Conservation (phyloP, 1,139 yeast genomes). For the Blastobotrys illinoisensis region DNA sequence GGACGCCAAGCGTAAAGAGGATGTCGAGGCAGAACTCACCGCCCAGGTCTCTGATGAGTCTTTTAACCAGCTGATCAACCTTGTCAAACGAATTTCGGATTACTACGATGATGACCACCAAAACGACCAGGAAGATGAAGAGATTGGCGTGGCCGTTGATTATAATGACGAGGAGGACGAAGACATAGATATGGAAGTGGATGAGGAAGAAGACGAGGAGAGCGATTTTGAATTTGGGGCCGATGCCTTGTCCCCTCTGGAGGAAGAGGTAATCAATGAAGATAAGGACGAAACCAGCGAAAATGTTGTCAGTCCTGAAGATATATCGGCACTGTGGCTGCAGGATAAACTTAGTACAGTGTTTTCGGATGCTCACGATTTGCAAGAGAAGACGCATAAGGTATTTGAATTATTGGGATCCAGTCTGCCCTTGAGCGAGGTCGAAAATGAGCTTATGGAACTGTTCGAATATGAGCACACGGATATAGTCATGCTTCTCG, state of each 20-base stretch:
- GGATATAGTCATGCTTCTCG: conserved; percentile 44
- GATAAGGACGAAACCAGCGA: conserved; percentile 29
- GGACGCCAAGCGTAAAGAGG: conserved; percentile 37
- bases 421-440: conserved; percentile 35
- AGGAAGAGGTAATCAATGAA: conserved; percentile 19
- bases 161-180: conserved; percentile 28
- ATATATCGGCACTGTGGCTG: conserved; percentile 50
- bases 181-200: conserved; percentile 12
- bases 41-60: conserved; percentile 39
- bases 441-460: conserved; percentile 50
- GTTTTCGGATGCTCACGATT: conserved; percentile 36
- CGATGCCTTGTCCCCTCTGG: conserved; percentile 23
- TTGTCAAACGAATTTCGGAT: conserved; percentile 56
- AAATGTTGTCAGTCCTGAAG: conserved; percentile 30
- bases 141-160: conserved; percentile 31
- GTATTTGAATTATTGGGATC: conserved; percentile 36
- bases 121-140: conserved; percentile 41
- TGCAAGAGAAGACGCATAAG: conserved; percentile 32
- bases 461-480: conserved; percentile 48
- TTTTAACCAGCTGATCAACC: conserved; percentile 49
- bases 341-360: conserved; percentile 39
- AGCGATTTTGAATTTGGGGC: conserved; percentile 27
- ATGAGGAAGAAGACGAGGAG: conserved; percentile 30
- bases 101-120: conserved; percentile 38
- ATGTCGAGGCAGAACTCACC: conserved; percentile 47